These are phyloP conservation scores for Diaporthe sp. DNA, from an alignment of 2,329 filamentous ascomycete species.

Conservation along the genomic window DNA sequence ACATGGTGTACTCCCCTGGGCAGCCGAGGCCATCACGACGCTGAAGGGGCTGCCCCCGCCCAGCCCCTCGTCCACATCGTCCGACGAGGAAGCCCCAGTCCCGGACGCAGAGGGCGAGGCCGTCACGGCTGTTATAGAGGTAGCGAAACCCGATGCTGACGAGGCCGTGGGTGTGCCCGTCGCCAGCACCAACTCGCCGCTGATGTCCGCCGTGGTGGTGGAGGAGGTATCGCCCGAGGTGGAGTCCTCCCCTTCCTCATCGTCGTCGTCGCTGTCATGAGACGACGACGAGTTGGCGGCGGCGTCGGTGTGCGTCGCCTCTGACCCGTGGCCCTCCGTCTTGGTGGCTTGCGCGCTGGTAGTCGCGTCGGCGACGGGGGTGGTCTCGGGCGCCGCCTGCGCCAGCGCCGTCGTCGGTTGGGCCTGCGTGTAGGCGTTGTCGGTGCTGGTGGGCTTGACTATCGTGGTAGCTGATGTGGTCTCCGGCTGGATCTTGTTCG, in stretches of 20 bases:
- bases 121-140: slow-evolving; percentile 18
- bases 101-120: neutral
- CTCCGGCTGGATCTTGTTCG: neutral
- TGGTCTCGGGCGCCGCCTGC: neutral
- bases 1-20: neutral
- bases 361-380: neutral
- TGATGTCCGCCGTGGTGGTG: neutral
- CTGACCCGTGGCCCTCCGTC: neutral
- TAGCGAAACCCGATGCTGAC: slow-evolving; percentile 7
- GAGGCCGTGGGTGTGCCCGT: slow-evolving; percentile 24
- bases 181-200: slow-evolving; percentile 34
- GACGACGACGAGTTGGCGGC: neutral
- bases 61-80: neutral
- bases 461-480: neutral
- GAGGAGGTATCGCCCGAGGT: neutral
- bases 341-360: neutral
- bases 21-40: neutral
- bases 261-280: neutral
- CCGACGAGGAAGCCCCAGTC: neutral
- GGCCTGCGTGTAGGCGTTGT: neutral
- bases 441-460: slow-evolving; percentile 5
- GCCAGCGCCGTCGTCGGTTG: neutral
- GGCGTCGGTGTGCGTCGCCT: neutral
- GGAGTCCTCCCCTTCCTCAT: neutral
- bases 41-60: slow-evolving; percentile 37